phyloP scores from a whole-genome alignment of 768 basidiomycete genomes.

The Lactarius vividus region DNA sequence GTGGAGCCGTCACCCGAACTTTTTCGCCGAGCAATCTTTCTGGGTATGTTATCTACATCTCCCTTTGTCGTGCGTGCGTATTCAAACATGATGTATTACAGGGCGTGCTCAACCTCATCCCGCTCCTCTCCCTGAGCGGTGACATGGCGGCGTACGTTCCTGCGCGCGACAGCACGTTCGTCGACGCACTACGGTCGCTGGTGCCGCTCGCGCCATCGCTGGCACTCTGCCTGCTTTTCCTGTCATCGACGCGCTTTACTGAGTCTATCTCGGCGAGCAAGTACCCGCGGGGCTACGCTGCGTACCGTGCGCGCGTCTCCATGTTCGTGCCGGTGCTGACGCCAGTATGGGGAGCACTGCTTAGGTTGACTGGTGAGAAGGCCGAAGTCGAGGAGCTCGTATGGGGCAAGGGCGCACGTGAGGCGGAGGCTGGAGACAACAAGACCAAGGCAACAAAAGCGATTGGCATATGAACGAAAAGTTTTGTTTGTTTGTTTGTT shows the following conservation, averaged over 20 bases:
- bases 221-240: constrained; percentile 67
- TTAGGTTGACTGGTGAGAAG: constrained; percentile 40
- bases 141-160: constrained; percentile 13
- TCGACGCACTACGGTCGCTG: constrained; percentile 32
- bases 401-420: constrained; percentile 36
- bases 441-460: constrained; percentile 28
- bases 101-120: constrained; percentile 69
- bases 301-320: constrained; percentile 74
- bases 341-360: constrained; percentile 41
- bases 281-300: constrained; percentile 64
- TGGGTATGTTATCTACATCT: constrained; percentile 53
- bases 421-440: constrained; percentile 31
- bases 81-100: constrained; percentile 30
- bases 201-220: constrained; percentile 53
- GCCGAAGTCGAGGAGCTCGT: constrained; percentile 41
- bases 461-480: neutral
- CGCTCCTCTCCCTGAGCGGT: constrained; percentile 48
- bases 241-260: constrained; percentile 73
- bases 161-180: constrained; percentile 29
- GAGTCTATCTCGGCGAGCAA: constrained; percentile 77
- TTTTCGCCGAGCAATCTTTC: constrained; percentile 84
- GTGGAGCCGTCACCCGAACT: constrained; percentile 90
- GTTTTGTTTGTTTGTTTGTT: too few species aligned
- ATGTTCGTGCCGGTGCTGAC: constrained; percentile 67
- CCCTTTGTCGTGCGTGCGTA: neutral